Evolutionary conservation across 2,329 filamentous ascomycete species (phyloP).

Genomic region (Lecanicillium sp.): DNA sequence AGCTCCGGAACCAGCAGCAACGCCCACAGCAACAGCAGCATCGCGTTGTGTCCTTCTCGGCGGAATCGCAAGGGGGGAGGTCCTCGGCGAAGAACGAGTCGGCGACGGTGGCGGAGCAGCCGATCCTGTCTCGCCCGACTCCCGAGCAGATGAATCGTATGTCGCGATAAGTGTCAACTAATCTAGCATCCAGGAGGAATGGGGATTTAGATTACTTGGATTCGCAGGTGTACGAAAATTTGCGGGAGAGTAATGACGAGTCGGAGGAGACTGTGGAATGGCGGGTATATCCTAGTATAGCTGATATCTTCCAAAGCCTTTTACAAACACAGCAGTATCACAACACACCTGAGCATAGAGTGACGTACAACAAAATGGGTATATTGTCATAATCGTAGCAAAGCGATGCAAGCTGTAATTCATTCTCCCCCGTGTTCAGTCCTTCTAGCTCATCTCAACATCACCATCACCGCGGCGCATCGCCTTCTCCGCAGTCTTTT

Average conservation of each 20-base stretch:
- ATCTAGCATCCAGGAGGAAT: not conserved
- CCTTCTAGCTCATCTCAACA: constrained; percentile 33
- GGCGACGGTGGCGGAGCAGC: constrained; percentile 16
- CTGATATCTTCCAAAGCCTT: not conserved
- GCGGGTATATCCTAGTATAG: not conserved
- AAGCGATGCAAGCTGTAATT: not conserved
- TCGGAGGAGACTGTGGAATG: not conserved
- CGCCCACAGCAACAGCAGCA: constrained; percentile 9
- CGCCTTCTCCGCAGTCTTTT: constrained; percentile 33
- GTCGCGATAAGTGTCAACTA: not conserved
- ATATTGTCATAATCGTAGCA: constrained; percentile 1
- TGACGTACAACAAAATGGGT: not conserved
- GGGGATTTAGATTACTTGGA: too few species aligned
- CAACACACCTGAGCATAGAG: not conserved
- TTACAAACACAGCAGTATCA: not conserved
- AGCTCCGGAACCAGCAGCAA: constrained; percentile 5
- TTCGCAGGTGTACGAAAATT: too few species aligned
- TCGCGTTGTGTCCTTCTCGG: constrained; percentile 5
- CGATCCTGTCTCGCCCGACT: constrained; percentile 15
- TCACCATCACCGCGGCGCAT: constrained; percentile 30
- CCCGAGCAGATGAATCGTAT: constrained; percentile 12
- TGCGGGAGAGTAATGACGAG: not conserved
- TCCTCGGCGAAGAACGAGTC: constrained; percentile 23
- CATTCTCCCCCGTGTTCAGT: not conserved
- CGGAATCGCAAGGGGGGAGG: constrained; percentile 14